These are phyloP conservation scores for Aspergillus vadensis DNA, from an alignment of 2,329 filamentous ascomycete species.

Conservation along the genomic window DNA sequence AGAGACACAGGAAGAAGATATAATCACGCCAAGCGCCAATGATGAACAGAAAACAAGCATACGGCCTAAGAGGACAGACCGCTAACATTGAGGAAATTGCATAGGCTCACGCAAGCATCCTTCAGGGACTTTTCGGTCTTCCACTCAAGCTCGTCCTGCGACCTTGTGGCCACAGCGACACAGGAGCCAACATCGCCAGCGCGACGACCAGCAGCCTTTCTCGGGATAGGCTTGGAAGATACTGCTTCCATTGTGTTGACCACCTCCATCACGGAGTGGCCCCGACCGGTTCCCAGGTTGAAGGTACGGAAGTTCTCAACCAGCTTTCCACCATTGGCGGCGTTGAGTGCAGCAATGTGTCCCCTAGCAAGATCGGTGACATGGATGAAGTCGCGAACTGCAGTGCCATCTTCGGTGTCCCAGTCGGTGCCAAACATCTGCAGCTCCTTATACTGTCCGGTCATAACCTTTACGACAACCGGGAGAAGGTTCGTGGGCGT, in stretches of 20 bases:
- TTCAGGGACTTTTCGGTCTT: constrained; percentile 41
- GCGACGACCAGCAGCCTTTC: constrained; percentile 36
- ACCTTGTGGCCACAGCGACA: constrained; percentile 39
- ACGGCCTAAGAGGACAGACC: constrained; percentile 27
- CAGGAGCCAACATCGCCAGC: constrained; percentile 44
- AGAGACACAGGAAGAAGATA: neutral
- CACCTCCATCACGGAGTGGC: constrained; percentile 43
- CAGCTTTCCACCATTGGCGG: constrained; percentile 37
- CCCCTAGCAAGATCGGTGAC: constrained; percentile 65
- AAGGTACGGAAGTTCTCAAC: constrained; percentile 46
- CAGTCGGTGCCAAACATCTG: constrained; percentile 67
- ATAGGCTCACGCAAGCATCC: constrained; percentile 42
- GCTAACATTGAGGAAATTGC: constrained; percentile 40
- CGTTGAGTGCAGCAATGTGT: constrained; percentile 61
- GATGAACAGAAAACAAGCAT: constrained; percentile 7
- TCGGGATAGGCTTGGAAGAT: constrained; percentile 37
- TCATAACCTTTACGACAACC: constrained; percentile 63
- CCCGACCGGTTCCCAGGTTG: constrained; percentile 43
- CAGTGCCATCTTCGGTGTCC: constrained; percentile 66
- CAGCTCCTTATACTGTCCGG: constrained; percentile 56
- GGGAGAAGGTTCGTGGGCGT: constrained; percentile 66
- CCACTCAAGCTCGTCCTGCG: constrained; percentile 57
- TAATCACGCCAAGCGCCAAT: constrained; percentile 4
- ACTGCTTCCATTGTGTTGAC: constrained; percentile 42
- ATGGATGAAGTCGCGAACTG: constrained; percentile 69